Evolutionary conservation across 2,329 filamentous ascomycete species (phyloP), one percentile per base, ranked within the genome.

Genomic region (Dactylellina leptospora): DNA sequence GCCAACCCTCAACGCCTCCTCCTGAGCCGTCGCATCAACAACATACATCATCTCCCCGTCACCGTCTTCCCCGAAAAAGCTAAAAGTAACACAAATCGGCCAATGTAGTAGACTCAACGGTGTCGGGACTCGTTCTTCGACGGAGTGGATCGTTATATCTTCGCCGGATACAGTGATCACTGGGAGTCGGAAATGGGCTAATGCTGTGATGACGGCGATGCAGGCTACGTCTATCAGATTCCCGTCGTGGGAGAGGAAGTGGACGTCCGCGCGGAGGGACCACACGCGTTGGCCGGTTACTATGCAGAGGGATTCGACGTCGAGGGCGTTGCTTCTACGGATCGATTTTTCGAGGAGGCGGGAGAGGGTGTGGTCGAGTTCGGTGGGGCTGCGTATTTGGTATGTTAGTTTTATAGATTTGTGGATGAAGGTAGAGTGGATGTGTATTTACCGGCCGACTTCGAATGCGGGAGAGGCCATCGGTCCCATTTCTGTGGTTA

Each of bases 251-350:
- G 92, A 89, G 47, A 97, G 85, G 48, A 97, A 88, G 80, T 99
- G 95, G 20, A 97, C 86, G 79, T 97, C 93, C 18, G 91, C 93
- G 66, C 93, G 88, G 74, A 99, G 85, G 72, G 90, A 90, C 88
- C 95, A 99, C 82, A 91, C 95, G 80, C 96, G 96, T 71, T 90
- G 85, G 5, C 91, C 93, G 9, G 95, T 92, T 25, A 97, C 84
- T 20, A 99, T 91, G 80, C 95, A 99, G 45, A 99, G 85, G 2
- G 93, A 96, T 81, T 99, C 95, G 30, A 93, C 96, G 80, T 97
- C 93, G 40, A 99, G 86, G 4, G 95, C 93, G 76, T 90, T 90
- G 0, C 93, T 96, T 71, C 95, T 89, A 42, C 95, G 92, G 72
- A 97, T 87, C 6, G 95, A 93, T 82, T 96, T 96, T 80, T 99